Evolutionary conservation across 1,284 basidiomycete genomes (phyloP), one percentile per base, ranked within the genome.

Genomic region (Vanrija humicola): DNA sequence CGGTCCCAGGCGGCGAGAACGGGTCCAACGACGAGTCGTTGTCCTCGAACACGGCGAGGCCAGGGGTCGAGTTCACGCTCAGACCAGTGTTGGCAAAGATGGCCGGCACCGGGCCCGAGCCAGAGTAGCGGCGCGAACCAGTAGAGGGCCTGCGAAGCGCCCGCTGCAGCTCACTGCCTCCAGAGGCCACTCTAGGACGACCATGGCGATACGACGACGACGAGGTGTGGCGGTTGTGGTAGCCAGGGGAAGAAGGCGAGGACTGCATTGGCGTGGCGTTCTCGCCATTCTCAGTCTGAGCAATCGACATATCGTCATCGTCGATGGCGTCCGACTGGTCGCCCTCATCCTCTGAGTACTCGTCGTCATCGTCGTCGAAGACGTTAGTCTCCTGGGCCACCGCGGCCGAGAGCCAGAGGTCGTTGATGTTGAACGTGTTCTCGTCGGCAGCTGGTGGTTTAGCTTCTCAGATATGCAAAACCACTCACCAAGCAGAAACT

Each of bases 401-500:
- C 28, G 76, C 77, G 1, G 74, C 75, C 5, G 73, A 75, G 2
- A 78, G 73, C 77, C 77, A 78, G 19, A 78, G 68, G 51, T 78
- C 77, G 59, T 75, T 76, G 59, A 78, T 70, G 55, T 74, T 77
- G 68, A 77, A 76, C 1, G 67, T 76, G 58, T 76, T 77, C 59
- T 74, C 76, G 65, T 78, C 77, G 61, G 76, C 77, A 50, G 77
- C 77, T 34, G 34, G 12, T 12, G 7, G 34, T 34, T 23, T 23
- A 23, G 21, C 34, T 2, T 2, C 6, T 12, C 3, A 69, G 46
- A 23, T 16, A 2, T 5, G 14, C 3, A 19, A 42, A 77, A 75
- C 79, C 12, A 34, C 34, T 34, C 34, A 34, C 34, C 34, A 77
- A 95, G 85, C 26, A 95, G 78, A n/a, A 95, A 74, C 59, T 89